phyloP scores from a whole-genome alignment of 1,284 basidiomycete genomes.

The Ceratorhiza oryzae-sativae region DNA sequence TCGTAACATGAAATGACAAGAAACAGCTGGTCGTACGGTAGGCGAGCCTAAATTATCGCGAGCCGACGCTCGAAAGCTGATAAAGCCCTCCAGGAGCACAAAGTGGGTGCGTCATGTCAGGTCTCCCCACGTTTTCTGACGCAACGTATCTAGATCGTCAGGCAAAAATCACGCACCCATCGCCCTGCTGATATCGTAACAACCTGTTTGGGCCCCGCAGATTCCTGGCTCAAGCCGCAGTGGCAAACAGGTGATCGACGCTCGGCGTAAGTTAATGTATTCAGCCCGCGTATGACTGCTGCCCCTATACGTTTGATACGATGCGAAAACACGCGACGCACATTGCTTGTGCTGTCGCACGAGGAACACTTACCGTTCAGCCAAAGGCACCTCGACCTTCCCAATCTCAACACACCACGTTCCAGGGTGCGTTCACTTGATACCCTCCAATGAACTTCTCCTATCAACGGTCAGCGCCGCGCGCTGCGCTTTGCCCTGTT shows the following conservation, averaged over 20 bases:
- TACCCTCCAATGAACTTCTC: neutral
- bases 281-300: slow-evolving; percentile 5
- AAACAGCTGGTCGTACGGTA: slow-evolving; percentile 1
- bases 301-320: slow-evolving; percentile 10
- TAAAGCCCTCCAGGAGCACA: neutral
- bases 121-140: slow-evolving; percentile 15
- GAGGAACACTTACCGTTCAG: neutral
- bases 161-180: slow-evolving; percentile 25
- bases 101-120: neutral
- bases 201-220: slow-evolving; percentile 6
- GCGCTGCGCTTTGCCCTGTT: slow-evolving; percentile 17
- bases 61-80: neutral
- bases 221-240: neutral
- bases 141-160: neutral
- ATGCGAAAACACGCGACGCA: slow-evolving; percentile 1
- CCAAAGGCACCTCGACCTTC: slow-evolving; percentile 2
- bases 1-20: slow-evolving; percentile 4
- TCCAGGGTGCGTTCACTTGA: slow-evolving; percentile 12
- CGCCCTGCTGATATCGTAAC: neutral
- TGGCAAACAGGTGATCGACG: slow-evolving; percentile 11
- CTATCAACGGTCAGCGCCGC: neutral
- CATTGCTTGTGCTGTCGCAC: neutral
- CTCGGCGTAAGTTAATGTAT: slow-evolving; percentile 14
- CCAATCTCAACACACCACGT: slow-evolving; percentile 7
- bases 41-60: slow-evolving; percentile 2